These are phyloP conservation scores for Brassica juncea DNA, from an alignment of 345 rosid species.

Conservation along the genomic window DNA sequence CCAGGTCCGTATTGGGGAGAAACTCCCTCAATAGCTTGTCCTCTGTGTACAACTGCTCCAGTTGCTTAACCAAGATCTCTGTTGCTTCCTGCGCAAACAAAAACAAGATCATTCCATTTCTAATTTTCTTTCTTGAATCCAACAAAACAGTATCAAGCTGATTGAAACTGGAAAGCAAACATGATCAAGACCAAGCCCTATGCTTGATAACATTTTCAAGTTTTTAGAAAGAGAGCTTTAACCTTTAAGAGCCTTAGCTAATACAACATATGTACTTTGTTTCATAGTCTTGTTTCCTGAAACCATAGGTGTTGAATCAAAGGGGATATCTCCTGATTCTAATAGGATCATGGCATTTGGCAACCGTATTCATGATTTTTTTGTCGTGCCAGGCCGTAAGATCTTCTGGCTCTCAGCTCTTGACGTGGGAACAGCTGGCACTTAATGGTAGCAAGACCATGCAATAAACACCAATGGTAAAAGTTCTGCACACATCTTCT, in stretches of 20 bases:
- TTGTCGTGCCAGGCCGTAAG: constrained; percentile 76
- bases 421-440: constrained; percentile 89
- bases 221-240: constrained; percentile 47
- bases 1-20: no score
- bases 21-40: constrained; percentile 46
- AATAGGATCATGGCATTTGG: constrained; percentile 95
- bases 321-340: constrained; percentile 96
- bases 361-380: constrained; percentile 79
- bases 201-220: constrained; percentile 41
- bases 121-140: not conserved
- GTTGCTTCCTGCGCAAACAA: constrained; percentile 54
- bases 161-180: constrained; percentile 7
- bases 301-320: constrained; percentile 68
- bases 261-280: no score
- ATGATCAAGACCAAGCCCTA: constrained; percentile 45
- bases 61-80: no score
- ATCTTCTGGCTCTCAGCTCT: constrained; percentile 93
- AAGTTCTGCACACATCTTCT: not conserved
- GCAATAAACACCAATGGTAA: constrained; percentile 12
- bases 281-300: no score
- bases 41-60: constrained; percentile 50
- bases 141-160: not conserved
- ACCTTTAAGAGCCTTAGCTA: constrained; percentile 33
- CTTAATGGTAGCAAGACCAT: constrained; percentile 65
- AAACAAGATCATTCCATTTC: not conserved